Conservation (phyloP, 371 early-diverging fungal species). For the Synchytrium microbalum region DNA sequence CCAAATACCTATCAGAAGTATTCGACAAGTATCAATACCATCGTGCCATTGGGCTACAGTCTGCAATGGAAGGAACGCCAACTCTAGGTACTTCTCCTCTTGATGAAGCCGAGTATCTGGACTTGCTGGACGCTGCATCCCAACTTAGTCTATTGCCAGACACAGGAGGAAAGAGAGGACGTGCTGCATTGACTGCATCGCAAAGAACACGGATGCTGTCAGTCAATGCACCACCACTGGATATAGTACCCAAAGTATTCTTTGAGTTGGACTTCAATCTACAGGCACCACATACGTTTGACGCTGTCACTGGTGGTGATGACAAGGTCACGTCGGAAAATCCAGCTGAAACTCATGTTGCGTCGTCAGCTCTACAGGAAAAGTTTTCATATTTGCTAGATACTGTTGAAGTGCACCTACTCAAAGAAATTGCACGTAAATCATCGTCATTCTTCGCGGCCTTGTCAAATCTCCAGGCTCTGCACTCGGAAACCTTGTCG, state of each 20-base stretch:
- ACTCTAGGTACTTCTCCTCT: slow-evolving; percentile 18
- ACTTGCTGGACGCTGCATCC: slow-evolving; percentile 22
- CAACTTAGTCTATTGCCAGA: slow-evolving; percentile 11
- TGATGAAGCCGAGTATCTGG: slow-evolving; percentile 10
- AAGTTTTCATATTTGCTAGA: slow-evolving; percentile 83
- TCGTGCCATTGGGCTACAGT: slow-evolving; percentile 28
- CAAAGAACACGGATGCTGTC: slow-evolving; percentile 19
- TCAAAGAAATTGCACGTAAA: slow-evolving; percentile 81
- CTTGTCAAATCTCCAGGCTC: slow-evolving; percentile 75
- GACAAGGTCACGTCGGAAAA: slow-evolving; percentile 22
- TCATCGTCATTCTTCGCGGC: slow-evolving; percentile 90
- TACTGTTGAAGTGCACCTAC: slow-evolving; percentile 83
- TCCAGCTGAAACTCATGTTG: slow-evolving; percentile 28
- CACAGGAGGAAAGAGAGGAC: slow-evolving; percentile 9
- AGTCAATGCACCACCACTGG: slow-evolving; percentile 39
- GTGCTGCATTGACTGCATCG: slow-evolving; percentile 7
- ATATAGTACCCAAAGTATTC: slow-evolving; percentile 78
- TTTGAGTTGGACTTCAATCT: slow-evolving; percentile 76
- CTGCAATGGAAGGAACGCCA: slow-evolving; percentile 39
- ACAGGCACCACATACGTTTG: slow-evolving; percentile 80
- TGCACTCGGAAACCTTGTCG: slow-evolving; percentile 78
- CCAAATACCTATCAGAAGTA: slow-evolving; percentile 30
- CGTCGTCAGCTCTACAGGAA: slow-evolving; percentile 71
- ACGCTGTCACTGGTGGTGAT: slow-evolving; percentile 59
- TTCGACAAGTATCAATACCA: slow-evolving; percentile 36